Percentiles rank a stretch among this genome's conserved stretches.
Conservation (phyloP, 2,329 filamentous ascomycete genomes). For the Colletotrichum sp. region DNA sequence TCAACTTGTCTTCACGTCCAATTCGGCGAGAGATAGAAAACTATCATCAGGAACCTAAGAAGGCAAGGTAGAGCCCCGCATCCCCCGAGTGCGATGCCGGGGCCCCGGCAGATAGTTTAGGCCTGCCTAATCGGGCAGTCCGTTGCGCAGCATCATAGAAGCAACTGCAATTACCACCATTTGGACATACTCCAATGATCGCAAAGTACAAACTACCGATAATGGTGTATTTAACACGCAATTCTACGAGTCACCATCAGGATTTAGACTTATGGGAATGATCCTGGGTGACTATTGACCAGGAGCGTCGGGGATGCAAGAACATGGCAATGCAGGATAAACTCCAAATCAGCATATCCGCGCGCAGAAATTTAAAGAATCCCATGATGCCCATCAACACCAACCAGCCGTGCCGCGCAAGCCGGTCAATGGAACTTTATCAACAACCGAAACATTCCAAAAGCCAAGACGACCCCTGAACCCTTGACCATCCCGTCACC, state of each 20-base stretch:
- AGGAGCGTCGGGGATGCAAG: neutral
- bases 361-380: neutral
- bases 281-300: neutral
- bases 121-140: neutral
- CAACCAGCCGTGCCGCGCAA: neutral
- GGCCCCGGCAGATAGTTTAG: neutral
- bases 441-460: neutral
- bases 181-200: neutral
- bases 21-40: fast-evolving
- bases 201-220: neutral
- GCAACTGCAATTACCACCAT: neutral
- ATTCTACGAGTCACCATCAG: neutral
- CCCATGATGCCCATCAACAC: neutral
- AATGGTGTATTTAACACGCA: neutral
- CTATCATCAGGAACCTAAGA: neutral
- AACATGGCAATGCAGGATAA: neutral
- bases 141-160: neutral
- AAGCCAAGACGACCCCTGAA: neutral
- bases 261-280: neutral
- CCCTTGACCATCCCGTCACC: neutral
- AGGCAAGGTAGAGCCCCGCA: neutral
- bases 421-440: neutral
- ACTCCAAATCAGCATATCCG: neutral
- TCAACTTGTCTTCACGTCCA: neutral
- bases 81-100: neutral